These are phyloP conservation scores for Zymoseptoria tritici DNA, from an alignment of 2,329 filamentous ascomycete species.

Conservation along the genomic window DNA sequence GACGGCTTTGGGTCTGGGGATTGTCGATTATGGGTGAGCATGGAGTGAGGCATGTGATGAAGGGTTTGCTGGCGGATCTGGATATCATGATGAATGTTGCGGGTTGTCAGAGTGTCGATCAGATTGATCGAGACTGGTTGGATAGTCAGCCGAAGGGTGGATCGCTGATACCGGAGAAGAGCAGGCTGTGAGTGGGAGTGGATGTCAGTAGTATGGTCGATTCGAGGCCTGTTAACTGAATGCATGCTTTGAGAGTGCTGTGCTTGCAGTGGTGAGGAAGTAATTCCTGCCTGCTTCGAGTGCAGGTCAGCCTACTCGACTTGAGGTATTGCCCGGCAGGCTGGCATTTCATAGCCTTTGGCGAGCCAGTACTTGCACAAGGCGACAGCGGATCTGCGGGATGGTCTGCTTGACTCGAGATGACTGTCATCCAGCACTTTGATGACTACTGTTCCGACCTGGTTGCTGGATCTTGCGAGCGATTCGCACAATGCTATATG, in stretches of 20 bases:
- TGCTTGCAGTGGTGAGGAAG: no score
- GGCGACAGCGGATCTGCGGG: no score
- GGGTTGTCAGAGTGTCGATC: constrained; percentile 46
- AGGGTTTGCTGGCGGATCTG: constrained; percentile 53
- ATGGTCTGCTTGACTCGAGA: no score
- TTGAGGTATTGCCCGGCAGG: no score
- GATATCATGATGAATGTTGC: constrained; percentile 56
- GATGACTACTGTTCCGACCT: neutral
- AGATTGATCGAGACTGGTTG: constrained; percentile 41
- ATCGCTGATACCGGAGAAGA: constrained; percentile 20
- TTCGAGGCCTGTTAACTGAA: no score
- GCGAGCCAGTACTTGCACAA: no score
- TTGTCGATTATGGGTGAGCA: constrained; percentile 53
- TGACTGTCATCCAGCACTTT: no score
- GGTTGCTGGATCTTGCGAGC: neutral
- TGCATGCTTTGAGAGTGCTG: neutral
- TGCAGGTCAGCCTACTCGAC: no score
- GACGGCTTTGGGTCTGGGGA: constrained; percentile 54
- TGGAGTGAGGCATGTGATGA: constrained; percentile 56
- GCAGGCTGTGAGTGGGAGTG: constrained; percentile 13
- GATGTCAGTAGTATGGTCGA: neutral
- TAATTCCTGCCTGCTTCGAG: no score
- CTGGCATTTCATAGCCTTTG: no score
- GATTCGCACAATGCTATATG: neutral
- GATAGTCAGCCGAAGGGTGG: constrained; percentile 22